Conservation (phyloP, 2,329 filamentous ascomycete genomes). For the Fusarium poae region DNA sequence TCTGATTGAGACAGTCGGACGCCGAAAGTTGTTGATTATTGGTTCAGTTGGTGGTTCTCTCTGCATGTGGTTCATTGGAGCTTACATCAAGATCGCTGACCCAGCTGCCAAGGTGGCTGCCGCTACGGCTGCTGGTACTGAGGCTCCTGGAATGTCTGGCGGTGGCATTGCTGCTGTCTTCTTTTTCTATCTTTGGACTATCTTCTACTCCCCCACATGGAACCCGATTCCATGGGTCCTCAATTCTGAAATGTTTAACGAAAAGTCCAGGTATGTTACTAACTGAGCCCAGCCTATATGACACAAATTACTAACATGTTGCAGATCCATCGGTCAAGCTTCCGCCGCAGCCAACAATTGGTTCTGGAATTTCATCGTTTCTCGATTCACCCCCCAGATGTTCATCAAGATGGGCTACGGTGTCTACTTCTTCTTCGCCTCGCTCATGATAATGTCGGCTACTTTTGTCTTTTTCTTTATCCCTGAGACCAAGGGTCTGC, state of each 20-base stretch:
- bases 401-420: constrained; percentile 69
- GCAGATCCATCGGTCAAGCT: constrained; percentile 73
- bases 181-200: constrained; percentile 68
- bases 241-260: constrained; percentile 81
- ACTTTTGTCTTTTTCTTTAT: constrained; percentile 73
- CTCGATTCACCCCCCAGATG: constrained; percentile 77
- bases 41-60: constrained; percentile 72
- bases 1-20: constrained; percentile 71
- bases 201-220: constrained; percentile 78
- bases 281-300: fast-evolving
- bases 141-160: constrained; percentile 22
- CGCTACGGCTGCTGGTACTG: constrained; percentile 49
- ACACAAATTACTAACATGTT: neutral
- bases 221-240: constrained; percentile 82
- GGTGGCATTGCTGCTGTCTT: constrained; percentile 77
- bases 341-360: constrained; percentile 79
- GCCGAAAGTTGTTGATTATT: constrained; percentile 71
- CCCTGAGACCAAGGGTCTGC: constrained; percentile 75
- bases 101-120: constrained; percentile 54
- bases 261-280: constrained; percentile 59
- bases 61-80: constrained; percentile 74
- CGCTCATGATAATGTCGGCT: constrained; percentile 69
- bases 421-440: constrained; percentile 77
- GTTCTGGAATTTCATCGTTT: constrained; percentile 78
- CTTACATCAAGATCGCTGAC: constrained; percentile 60